Conservation (phyloP, 2,329 filamentous ascomycete species). For the Phialophora verrucosa region DNA sequence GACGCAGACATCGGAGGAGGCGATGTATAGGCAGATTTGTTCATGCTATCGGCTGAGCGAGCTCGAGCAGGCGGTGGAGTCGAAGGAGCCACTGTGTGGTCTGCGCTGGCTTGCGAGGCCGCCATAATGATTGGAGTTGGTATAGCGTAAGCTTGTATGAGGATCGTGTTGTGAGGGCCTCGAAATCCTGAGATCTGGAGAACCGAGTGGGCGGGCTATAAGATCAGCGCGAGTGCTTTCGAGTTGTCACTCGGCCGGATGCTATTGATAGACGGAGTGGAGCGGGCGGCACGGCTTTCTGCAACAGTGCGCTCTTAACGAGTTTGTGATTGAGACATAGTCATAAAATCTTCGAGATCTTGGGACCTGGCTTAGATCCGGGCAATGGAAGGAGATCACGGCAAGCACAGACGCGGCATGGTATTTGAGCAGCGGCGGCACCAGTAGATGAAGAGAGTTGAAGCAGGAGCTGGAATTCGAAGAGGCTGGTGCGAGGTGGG, state of each 20-base stretch:
- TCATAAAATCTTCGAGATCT: constrained; percentile 6
- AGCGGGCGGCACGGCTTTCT: neutral
- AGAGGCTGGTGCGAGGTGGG: constrained; percentile 10
- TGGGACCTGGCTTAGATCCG: neutral
- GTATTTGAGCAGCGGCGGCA: constrained; percentile 9
- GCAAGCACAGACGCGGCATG: constrained; percentile 10
- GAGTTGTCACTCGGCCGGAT: neutral
- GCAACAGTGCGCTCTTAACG: neutral
- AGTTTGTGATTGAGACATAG: constrained; percentile 2
- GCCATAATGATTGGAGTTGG: constrained; percentile 22
- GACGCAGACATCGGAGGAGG: constrained; percentile 35
- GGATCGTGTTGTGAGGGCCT: neutral
- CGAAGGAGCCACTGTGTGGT: constrained; percentile 26
- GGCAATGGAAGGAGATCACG: neutral
- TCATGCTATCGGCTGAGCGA: constrained; percentile 34
- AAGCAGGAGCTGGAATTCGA: constrained; percentile 6
- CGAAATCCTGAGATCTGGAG: neutral
- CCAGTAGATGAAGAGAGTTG: constrained; percentile 1
- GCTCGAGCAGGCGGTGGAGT: constrained; percentile 35
- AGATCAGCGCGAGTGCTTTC: neutral
- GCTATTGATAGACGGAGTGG: constrained; percentile 1
- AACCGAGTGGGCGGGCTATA: neutral
- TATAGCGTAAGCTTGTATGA: neutral
- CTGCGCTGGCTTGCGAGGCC: constrained; percentile 14
- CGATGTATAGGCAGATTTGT: constrained; percentile 34